Base-by-base conservation (phyloP, 257 asterid genomes). In the Osmanthus fragrans region DNA sequence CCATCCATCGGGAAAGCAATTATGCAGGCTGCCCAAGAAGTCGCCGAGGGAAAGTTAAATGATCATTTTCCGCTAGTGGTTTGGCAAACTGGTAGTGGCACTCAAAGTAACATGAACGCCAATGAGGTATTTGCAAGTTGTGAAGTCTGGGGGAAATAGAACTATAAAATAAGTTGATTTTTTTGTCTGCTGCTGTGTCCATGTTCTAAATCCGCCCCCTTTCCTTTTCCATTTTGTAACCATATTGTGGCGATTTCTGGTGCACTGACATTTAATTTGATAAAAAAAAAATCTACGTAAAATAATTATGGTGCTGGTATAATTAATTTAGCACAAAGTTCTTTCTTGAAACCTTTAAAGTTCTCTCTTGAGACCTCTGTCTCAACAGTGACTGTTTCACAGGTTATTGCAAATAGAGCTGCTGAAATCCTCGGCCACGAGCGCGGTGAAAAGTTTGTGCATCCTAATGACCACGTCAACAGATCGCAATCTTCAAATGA, bases 21-120 rank as follows among this genome's bases (percentile, higher is more conserved):
- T 36, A 93, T 96, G 97, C 92, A 92, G 87, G 97, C 99, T 45
- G 97, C 99, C 5, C 94, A 96, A 84, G 99, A 96, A 87, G 99
- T 96, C 71, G 97, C 97, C 21, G 97, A 93, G 80, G 98, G 99
- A 75, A 92, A 93, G 85, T 77, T 93, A 80, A 93, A 92, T 54
- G 96, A 96, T 79, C 98, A 96, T 86, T 96, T 96, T 33, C 99
- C 98, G 1, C 83, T 93, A 93, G 98, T 96, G 81, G 94, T 96
- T 83, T 96, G 99, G 99, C 98, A 93, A 86, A 96, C 99, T 81
- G 98, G 99, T 72, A 93, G 98, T 82, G 99, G 98, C 49, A 96
- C 99, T 73, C 99, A 96, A 85, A 96, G 97, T 80, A 96, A 96
- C 87, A 96, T 96, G 99, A 96, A 96, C 74, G 99, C 99, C 82